Percentiles rank a stretch among this genome's conserved stretches.
Conservation (phyloP, 2,329 filamentous ascomycete species). For the Polychaeton citri region DNA sequence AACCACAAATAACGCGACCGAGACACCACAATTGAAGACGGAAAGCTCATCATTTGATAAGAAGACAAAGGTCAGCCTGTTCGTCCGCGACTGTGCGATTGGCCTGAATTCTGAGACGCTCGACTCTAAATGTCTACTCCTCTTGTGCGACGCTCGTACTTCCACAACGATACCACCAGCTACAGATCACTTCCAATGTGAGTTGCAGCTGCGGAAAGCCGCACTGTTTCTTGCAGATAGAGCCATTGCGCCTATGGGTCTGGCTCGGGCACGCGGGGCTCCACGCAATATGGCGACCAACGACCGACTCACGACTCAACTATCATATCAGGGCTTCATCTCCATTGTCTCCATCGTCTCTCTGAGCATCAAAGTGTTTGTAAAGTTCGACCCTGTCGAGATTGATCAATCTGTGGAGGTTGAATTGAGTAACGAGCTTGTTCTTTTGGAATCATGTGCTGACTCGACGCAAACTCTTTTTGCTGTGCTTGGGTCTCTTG, state of each 20-base stretch:
- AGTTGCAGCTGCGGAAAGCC: conserved; percentile 62
- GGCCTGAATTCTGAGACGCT: conserved; percentile 71
- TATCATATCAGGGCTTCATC: conserved; percentile 60
- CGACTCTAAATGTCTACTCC: conserved; percentile 62
- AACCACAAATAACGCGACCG: conserved; percentile 53
- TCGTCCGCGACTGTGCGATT: conserved; percentile 66
- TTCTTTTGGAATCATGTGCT: conserved; percentile 88
- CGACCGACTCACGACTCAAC: conserved; percentile 25
- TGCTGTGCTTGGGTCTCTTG: conserved; percentile 61
- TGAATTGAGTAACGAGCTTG: conserved; percentile 69
- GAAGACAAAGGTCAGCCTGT: conserved; percentile 53
- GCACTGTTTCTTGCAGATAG: conserved; percentile 77
- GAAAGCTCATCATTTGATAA: conserved; percentile 19
- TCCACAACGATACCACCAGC: conserved; percentile 50
- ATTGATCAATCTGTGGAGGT: conserved; percentile 59
- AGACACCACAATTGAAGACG: conserved; percentile 21
- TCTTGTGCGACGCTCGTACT: conserved; percentile 65
- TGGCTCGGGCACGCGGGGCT: conserved; percentile 1
- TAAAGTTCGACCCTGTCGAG: conserved; percentile 42
- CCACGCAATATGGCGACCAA: conserved; percentile 9
- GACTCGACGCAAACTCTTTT: conserved; percentile 93
- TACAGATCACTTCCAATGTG: conserved; percentile 22
- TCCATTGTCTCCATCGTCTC: conserved; percentile 79
- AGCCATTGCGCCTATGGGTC: conserved; percentile 31
- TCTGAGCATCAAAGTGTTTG: conserved; percentile 53